Evolutionary conservation across 1,139 yeast genomes (phyloP), one percentile per base, ranked within the genome.

Genomic region (Sugiyamaella pinicola): DNA sequence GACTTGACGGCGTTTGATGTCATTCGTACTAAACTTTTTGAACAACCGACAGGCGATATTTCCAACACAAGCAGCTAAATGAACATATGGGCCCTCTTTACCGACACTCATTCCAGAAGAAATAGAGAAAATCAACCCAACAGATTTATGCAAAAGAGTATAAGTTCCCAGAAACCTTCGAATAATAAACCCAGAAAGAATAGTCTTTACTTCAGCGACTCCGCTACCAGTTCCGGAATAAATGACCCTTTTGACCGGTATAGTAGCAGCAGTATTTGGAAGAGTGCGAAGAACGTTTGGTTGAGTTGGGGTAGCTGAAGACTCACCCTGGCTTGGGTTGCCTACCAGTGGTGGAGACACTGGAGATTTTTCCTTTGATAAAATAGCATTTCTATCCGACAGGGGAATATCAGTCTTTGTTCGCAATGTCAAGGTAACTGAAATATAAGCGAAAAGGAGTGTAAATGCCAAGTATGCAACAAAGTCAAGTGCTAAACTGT

Each of bases 71-170:
- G 87, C 78, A 0, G 89, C 86, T 54, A 83, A 74, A 66, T 84
- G 89, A 29, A 84, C 89, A 64, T 80, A 83, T 0, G 89, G 89
- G 2, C 87, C 89, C 60, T 84, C 89, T 68, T 84, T 84, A 0
- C 89, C 89, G 17, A 84, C 71, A 13, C 83, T 72, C 72, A 83
- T 71, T 0, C 88, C 88, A 0, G 87, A 81, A 0, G 87, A 85
- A 51, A 84, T 82, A 1, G 86, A 83, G 35, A 82, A 72, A 1
- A 82, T 71, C 37, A 83, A 67, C 0, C 83, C 81, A 3, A 74
- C 58, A 0, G 83, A 73, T 64, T 82, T 82, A 52, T 79, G 71
- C 28, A 81, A 47, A 15, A 82, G 71, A 0, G 87, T 80, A 58
- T 77, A 76, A 2, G 81, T 70, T 3, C 87, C 86, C 45, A 82